Conservation (phyloP, 176 grass and related monocot species). For the Tillandsia leiboldiana region DNA sequence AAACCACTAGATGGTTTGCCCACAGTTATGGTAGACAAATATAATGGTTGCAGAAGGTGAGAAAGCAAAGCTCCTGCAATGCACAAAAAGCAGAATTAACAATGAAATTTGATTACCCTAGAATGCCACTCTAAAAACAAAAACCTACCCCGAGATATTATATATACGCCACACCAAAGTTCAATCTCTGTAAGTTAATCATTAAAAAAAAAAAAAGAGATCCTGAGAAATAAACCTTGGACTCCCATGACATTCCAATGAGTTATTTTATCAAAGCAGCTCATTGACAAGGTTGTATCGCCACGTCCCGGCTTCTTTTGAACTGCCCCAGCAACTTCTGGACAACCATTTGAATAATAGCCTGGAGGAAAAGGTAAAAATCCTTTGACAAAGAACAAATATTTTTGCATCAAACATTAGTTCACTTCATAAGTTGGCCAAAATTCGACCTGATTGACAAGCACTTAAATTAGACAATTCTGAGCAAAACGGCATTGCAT, state of each 20-base stretch:
- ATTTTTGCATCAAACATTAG: background rate
- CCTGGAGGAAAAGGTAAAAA: background rate
- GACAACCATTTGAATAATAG: conserved; percentile 2
- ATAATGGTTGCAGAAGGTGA: conserved; percentile 70
- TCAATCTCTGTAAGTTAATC: too few relatives aligned
- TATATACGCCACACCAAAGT: too few relatives aligned
- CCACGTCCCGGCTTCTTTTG: conserved; percentile 78
- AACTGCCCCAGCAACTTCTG: conserved; percentile 29
- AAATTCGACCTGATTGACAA: too few relatives aligned
- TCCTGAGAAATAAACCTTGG: conserved; percentile 41
- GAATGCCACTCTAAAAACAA: background rate
- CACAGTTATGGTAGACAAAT: conserved; percentile 62
- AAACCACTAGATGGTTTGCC: conserved; percentile 32
- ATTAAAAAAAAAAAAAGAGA: background rate
- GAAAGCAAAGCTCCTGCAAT: conserved; percentile 56
- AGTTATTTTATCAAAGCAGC: conserved; percentile 82
- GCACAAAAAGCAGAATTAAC: background rate
- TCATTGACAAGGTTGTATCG: conserved; percentile 74
- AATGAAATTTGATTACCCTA: background rate
- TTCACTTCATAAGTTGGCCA: too few relatives aligned
- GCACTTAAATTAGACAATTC: too few relatives aligned
- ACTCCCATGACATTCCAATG: conserved; percentile 67
- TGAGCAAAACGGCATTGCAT: too few relatives aligned
- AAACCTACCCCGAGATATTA: background rate
- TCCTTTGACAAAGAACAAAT: background rate